Percentiles rank a stretch among this genome's conserved stretches.
These are phyloP conservation scores for Pyrenopolyporus hunteri DNA, from an alignment of 495 filamentous ascomycete species.

Conservation along the genomic window DNA sequence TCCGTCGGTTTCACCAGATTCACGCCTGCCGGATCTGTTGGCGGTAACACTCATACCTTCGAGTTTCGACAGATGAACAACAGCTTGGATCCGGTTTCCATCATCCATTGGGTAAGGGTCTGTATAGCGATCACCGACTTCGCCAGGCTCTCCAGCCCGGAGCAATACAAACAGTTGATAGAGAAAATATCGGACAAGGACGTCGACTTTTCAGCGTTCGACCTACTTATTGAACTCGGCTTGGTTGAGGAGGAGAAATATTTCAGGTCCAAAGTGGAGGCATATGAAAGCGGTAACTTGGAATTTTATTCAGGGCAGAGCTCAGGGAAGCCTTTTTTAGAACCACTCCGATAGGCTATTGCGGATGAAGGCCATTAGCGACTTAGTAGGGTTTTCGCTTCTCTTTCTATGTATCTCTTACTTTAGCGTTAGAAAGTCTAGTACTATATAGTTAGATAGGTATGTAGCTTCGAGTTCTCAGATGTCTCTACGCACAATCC, in stretches of 20 bases:
- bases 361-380: too few relatives aligned
- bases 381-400: too few relatives aligned
- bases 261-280: constrained; percentile 1
- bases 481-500: too few relatives aligned
- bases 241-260: constrained; percentile 12
- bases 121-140: constrained; percentile 30
- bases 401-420: too few relatives aligned
- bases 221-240: constrained; percentile 6
- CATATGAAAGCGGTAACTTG: not conserved
- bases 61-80: constrained; percentile 40
- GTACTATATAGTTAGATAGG: too few relatives aligned
- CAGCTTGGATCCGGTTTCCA: constrained; percentile 27
- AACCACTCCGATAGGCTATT: too few relatives aligned
- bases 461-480: too few relatives aligned
- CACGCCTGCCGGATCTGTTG: constrained; percentile 1
- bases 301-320: constrained; percentile 2
- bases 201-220: constrained; percentile 10
- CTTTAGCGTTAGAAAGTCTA: too few relatives aligned
- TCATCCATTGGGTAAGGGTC: constrained; percentile 29
- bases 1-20: constrained; percentile 27
- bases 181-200: not conserved
- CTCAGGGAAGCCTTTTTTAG: not conserved
- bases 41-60: constrained; percentile 35
- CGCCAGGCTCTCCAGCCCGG: constrained; percentile 22
- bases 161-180: not conserved